Percentiles rank a stretch among this genome's conserved stretches.
Conservation (phyloP, 2,329 filamentous ascomycete species). For the Botrytis byssoidea region DNA sequence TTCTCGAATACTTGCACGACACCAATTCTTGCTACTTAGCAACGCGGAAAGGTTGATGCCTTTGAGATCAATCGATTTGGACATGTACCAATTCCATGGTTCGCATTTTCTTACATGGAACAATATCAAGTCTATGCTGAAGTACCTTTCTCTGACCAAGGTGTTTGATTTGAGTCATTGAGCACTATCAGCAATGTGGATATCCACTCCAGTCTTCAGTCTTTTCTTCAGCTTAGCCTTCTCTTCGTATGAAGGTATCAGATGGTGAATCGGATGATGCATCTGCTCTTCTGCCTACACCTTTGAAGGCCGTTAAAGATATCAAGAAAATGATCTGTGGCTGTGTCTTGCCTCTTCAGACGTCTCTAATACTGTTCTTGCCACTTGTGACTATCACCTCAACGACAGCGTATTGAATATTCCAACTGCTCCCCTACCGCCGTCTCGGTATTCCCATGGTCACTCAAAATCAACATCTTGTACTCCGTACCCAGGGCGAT, state of each 20-base stretch:
- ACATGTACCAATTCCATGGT: not conserved
- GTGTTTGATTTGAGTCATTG: not conserved
- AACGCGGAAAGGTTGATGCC: not conserved
- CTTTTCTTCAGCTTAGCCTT: not conserved
- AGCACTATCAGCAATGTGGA: not conserved
- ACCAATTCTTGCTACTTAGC: not conserved
- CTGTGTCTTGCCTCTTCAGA: not conserved
- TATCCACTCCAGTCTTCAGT: not conserved
- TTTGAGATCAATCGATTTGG: not conserved
- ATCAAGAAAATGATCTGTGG: not conserved
- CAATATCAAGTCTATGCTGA: not conserved
- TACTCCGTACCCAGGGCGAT: not conserved
- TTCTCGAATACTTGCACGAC: not conserved
- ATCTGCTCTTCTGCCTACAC: not conserved
- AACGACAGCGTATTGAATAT: not conserved
- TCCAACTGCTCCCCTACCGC: not conserved
- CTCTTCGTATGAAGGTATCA: not conserved
- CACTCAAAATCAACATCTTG: not conserved
- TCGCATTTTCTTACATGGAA: not conserved
- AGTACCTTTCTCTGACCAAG: not conserved
- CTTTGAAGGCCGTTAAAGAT: not conserved
- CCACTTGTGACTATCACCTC: not conserved
- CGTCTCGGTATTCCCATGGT: not conserved
- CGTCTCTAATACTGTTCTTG: not conserved
- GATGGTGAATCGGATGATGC: not conserved